Conservation (phyloP, 352 stramenopile species). For the Pythium aristosporum region DNA sequence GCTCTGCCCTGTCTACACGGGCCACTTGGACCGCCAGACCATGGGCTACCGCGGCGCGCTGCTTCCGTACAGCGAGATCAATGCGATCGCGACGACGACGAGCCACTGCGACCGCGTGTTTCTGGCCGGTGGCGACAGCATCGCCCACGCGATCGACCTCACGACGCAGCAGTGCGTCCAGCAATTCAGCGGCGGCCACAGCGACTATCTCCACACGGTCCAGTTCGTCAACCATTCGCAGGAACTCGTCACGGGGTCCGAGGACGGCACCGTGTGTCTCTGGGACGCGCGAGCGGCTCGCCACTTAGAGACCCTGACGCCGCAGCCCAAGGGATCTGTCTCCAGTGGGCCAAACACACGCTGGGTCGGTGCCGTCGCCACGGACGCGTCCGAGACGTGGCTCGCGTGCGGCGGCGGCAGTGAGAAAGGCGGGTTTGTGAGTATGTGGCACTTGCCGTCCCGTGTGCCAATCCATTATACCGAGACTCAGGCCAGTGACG, state of each 20-base stretch:
- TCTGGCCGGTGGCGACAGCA: conserved; percentile 57
- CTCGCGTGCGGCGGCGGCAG: conserved; percentile 51
- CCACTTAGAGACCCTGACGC: conserved; percentile 56
- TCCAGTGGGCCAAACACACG: background rate
- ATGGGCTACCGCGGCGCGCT: conserved; percentile 62
- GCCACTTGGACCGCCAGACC: conserved; percentile 49
- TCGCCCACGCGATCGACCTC: conserved; percentile 66
- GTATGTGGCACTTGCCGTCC: conserved; percentile 80
- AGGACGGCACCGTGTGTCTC: conserved; percentile 71
- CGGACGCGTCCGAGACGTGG: conserved; percentile 75
- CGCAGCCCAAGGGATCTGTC: conserved; percentile 31
- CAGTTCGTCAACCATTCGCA: conserved; percentile 64
- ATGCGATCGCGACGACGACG: conserved; percentile 47
- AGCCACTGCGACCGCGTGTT: conserved; percentile 37
- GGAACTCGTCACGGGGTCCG: conserved; percentile 67
- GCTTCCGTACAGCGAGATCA: conserved; percentile 62
- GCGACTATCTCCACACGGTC: conserved; percentile 66
- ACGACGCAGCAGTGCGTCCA: conserved; percentile 48
- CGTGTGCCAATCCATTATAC: conserved; percentile 69
- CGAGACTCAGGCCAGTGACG: conserved; percentile 45
- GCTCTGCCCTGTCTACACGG: conserved; percentile 46
- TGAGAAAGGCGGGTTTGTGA: conserved; percentile 49
- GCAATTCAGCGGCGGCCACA: conserved; percentile 47
- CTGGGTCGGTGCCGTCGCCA: conserved; percentile 63
- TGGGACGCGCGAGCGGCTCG: conserved; percentile 61